Evolutionary conservation across 1,139 yeast species (phyloP).

Genomic region (Kurtzmaniella quercitrusa): DNA sequence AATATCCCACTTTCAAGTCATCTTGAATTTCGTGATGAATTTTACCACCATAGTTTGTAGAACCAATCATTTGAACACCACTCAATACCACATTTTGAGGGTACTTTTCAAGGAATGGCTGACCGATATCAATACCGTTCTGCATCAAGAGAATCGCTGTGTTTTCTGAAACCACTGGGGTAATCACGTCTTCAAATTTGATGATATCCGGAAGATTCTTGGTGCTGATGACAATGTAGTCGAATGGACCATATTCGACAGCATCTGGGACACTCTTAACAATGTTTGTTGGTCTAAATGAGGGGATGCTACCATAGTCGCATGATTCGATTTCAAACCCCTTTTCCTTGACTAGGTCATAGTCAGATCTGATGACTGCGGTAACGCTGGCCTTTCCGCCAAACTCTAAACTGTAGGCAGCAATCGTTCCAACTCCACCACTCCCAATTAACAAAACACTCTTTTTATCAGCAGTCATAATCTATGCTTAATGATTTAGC

Average conservation of each 20-base stretch:
- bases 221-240: constrained; percentile 16
- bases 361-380: constrained; percentile 16
- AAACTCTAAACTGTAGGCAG: constrained; percentile 14
- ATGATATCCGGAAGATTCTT: constrained; percentile 17
- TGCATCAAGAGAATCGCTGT: constrained; percentile 23
- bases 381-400: constrained; percentile 12
- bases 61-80: constrained; percentile 25
- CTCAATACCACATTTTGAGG: constrained; percentile 17
- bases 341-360: constrained; percentile 10
- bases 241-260: constrained; percentile 9
- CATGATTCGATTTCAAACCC: constrained; percentile 16
- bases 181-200: constrained; percentile 13
- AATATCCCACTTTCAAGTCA: constrained; percentile 11
- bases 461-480: background rate
- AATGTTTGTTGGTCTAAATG: constrained; percentile 12
- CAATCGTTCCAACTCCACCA: constrained; percentile 20
- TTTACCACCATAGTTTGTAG: constrained; percentile 17
- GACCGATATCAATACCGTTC: constrained; percentile 13
- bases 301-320: constrained; percentile 15
- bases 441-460: constrained; percentile 16
- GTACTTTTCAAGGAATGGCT: constrained; percentile 11
- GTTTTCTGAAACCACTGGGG: constrained; percentile 11
- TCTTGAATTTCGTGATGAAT: constrained; percentile 30
- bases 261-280: constrained; percentile 13
- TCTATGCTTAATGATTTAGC: background rate